These are phyloP conservation scores for Cyclostephanos invisitatus DNA, from an alignment of 108 stramenopile species.

Conservation along the genomic window DNA sequence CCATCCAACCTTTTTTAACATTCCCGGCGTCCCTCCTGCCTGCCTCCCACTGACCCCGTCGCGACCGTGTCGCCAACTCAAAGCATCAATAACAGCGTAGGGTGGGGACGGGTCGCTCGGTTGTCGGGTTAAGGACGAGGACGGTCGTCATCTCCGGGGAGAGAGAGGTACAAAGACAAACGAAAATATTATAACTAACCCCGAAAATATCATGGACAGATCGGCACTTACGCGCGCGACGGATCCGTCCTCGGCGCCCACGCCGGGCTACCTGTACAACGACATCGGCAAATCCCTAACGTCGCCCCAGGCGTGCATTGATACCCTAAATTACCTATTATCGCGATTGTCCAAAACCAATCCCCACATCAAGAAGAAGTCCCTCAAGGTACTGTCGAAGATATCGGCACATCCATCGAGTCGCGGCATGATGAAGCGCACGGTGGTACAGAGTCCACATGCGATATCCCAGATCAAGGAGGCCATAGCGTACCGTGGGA, in stretches of 20 bases:
- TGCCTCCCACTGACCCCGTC: too few species aligned
- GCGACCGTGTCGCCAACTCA: too few species aligned
- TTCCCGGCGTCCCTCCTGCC: too few species aligned
- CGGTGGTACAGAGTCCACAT: slow-evolving; percentile 71
- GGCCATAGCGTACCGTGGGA: slow-evolving; percentile 84
- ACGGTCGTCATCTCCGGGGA: too few species aligned
- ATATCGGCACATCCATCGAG: slow-evolving; percentile 50
- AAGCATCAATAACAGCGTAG: too few species aligned
- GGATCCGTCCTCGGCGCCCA: slow-evolving; percentile 87
- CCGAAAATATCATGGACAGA: slow-evolving; percentile 45
- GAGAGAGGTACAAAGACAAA: too few species aligned
- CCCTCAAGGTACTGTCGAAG: slow-evolving; percentile 81
- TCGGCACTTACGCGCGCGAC: slow-evolving; percentile 79
- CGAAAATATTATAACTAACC: too few species aligned
- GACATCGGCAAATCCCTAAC: slow-evolving; percentile 92
- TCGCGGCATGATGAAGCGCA: slow-evolving; percentile 89
- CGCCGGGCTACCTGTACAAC: slow-evolving; percentile 96
- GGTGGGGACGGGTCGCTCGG: too few species aligned
- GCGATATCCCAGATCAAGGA: slow-evolving; percentile 84
- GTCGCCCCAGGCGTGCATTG: slow-evolving; percentile 70
- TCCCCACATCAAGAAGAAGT: slow-evolving; percentile 91
- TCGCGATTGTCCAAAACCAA: slow-evolving; percentile 81
- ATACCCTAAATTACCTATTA: slow-evolving; percentile 79
- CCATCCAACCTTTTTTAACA: too few species aligned
- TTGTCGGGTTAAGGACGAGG: too few species aligned